Conservation (phyloP, 305 asterid genomes). For the Fraxinus greggii region DNA sequence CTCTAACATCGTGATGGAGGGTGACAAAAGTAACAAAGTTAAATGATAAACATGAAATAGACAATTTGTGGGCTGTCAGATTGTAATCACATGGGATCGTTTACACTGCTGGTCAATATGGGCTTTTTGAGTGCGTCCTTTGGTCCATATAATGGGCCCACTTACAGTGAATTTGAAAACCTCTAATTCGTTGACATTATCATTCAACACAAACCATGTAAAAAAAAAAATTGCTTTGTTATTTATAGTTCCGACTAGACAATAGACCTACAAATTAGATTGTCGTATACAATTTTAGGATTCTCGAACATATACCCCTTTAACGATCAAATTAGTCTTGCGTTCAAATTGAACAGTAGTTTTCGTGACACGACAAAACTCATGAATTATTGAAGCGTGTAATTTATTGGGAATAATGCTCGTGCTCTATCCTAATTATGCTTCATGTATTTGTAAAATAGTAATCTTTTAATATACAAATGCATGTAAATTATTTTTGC, state of each 20-base stretch:
- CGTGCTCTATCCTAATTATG: not conserved
- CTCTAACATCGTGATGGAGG: slow-evolving; percentile 28
- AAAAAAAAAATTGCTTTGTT: not conserved
- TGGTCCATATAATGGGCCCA: slow-evolving; percentile 47
- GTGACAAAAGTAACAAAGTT: slow-evolving; percentile 27
- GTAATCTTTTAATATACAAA: not conserved
- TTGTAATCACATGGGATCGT: slow-evolving; percentile 19
- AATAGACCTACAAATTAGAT: not conserved
- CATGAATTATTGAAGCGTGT: not conserved
- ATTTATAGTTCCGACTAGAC: not conserved
- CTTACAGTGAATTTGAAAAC: slow-evolving; percentile 24
- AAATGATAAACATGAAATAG: slow-evolving; percentile 7
- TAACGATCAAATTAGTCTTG: not conserved
- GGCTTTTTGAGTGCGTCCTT: slow-evolving; percentile 43
- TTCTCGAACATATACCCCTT: not conserved
- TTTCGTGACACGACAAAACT: not conserved
- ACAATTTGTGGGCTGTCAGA: slow-evolving; percentile 32
- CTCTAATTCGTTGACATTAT: slow-evolving; percentile 12
- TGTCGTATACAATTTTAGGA: not conserved
- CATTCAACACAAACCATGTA: not conserved
- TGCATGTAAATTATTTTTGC: not conserved
- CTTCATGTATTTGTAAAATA: no score
- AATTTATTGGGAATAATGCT: not conserved
- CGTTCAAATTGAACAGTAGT: not conserved
- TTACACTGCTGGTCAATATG: slow-evolving; percentile 32